Evolutionary conservation across 1,284 basidiomycete species (phyloP).

Genomic region (Fomitopsis schrenkii): DNA sequence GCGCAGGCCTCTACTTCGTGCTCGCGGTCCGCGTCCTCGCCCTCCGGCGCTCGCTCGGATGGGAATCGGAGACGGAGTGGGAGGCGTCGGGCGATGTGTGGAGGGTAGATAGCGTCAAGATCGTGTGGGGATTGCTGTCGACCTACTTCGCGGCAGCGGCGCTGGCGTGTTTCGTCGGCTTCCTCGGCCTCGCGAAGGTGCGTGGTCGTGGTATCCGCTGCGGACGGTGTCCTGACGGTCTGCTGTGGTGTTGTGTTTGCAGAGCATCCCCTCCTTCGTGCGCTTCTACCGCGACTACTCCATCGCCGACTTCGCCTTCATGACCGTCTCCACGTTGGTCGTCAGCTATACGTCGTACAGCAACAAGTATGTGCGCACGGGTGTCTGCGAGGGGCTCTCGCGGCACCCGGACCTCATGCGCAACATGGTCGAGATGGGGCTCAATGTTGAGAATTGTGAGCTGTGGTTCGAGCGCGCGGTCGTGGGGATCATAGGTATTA

Average conservation of each 20-base stretch:
- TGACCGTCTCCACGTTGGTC: slow-evolving; percentile 49
- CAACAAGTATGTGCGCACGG: slow-evolving; percentile 46
- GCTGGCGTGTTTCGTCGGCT: slow-evolving; percentile 55
- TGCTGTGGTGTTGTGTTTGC: background rate
- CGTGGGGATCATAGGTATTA: slow-evolving; percentile 49
- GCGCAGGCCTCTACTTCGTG: slow-evolving; percentile 49
- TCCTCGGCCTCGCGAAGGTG: slow-evolving; percentile 68
- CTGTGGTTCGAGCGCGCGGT: slow-evolving; percentile 68
- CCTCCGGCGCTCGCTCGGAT: slow-evolving; percentile 56
- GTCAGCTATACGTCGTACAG: slow-evolving; percentile 58
- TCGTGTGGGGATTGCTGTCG: slow-evolving; percentile 62
- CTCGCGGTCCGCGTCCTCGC: slow-evolving; percentile 53
- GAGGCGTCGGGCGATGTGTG: slow-evolving; percentile 57
- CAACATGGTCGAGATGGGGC: slow-evolving; percentile 64
- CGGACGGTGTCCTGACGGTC: background rate
- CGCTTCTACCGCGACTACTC: slow-evolving; percentile 71
- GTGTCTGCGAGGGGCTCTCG: slow-evolving; percentile 68
- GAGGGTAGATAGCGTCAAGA: slow-evolving; percentile 54
- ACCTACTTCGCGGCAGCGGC: slow-evolving; percentile 63
- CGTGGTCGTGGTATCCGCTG: slow-evolving; percentile 10
- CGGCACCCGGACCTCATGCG: slow-evolving; percentile 69
- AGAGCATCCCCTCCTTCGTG: slow-evolving; percentile 52
- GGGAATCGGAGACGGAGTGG: slow-evolving; percentile 72
- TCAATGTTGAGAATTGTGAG: slow-evolving; percentile 75
- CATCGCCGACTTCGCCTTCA: slow-evolving; percentile 68